Conservation (phyloP, 2,329 filamentous ascomycete species). For the Aspergillus ruber region DNA sequence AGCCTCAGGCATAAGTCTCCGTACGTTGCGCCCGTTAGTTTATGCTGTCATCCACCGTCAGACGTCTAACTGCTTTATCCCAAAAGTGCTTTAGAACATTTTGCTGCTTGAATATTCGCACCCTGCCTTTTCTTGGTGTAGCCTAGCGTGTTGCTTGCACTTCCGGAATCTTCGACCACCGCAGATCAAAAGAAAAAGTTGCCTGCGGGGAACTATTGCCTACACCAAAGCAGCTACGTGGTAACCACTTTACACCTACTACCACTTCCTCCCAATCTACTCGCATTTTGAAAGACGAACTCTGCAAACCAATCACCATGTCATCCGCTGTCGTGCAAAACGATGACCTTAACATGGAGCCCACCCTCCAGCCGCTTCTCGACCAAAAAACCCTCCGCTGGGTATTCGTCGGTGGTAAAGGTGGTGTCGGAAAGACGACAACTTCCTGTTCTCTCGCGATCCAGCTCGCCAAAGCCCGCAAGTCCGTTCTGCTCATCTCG, state of each 20-base stretch:
- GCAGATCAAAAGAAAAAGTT: conserved; percentile 5
- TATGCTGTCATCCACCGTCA: background rate
- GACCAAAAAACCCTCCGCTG: conserved; percentile 93
- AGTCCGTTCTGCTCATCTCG: conserved; percentile 93
- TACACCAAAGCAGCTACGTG: background rate
- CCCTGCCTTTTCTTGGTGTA: background rate
- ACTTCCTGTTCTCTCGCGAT: conserved; percentile 98
- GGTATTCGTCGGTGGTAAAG: conserved; percentile 99
- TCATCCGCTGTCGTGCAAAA: conserved; percentile 38
- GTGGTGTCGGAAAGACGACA: conserved; percentile 98
- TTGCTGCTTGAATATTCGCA: background rate
- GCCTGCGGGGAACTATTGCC: conserved; percentile 6
- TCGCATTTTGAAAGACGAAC: conserved; percentile 1
- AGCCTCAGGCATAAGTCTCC: conserved; percentile 17
- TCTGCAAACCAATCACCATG: conserved; percentile 6
- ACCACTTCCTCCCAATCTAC: conserved; percentile 3
- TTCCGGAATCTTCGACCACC: conserved; percentile 29
- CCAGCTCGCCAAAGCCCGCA: conserved; percentile 89
- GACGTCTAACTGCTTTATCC: background rate
- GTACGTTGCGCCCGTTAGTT: conserved; percentile 13
- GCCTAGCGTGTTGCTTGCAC: background rate
- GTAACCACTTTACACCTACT: background rate
- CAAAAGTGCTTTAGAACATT: background rate
- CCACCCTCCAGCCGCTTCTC: conserved; percentile 86
- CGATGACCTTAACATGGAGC: conserved; percentile 71